Base-by-base conservation (phyloP, 2,329 filamentous ascomycete species). In the Chrysosporium queenslandicum region DNA sequence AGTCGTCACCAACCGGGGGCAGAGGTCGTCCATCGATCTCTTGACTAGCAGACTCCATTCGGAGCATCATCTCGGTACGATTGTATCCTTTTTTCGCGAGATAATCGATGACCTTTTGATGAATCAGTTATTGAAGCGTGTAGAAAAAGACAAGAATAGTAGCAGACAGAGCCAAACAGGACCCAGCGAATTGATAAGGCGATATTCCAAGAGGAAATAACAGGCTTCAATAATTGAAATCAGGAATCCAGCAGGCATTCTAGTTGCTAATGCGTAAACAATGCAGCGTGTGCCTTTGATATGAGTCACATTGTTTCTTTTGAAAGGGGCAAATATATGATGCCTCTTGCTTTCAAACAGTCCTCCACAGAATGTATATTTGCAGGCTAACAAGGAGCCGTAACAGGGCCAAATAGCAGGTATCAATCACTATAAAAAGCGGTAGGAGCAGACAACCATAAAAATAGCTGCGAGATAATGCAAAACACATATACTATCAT, bases 1-100 rank as follows among this genome's bases (percentile, higher is more conserved):
- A 85, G 53, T 88, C 85, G 56, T 88, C 85, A 16, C 80, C 79
- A 8, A 75, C 67, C 46, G 72, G 70, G 45, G 82, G 77, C 30
- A 91, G 78, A 1, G 88, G 87, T 54, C 85, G 81, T 7, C 89
- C 90, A 66, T 89, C 87, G 20, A 84, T 78, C 53, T 91, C 87
- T 39, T 92, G 77, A 60, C 89, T 83, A 21, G 86, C 83, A 1
- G 90, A 94, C 68, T 98, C 92, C 67, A 88, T 85, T 40, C 92
- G 82, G 50, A 98, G 86, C 66, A 92, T 87, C 18, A 91, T 87
- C 68, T 98, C 92, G 0, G 92, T 97, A 21, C 86, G 80, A 50
- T 83, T 89, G 69, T 96, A 98, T 0, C 92, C 92, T 59, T 96
- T 90, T 68, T 98, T 98, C 2, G 89, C 81, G 0, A 98, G 77